These are phyloP conservation scores for Periconia macrospinosa DNA, from an alignment of 2,329 filamentous ascomycete species.

Conservation along the genomic window DNA sequence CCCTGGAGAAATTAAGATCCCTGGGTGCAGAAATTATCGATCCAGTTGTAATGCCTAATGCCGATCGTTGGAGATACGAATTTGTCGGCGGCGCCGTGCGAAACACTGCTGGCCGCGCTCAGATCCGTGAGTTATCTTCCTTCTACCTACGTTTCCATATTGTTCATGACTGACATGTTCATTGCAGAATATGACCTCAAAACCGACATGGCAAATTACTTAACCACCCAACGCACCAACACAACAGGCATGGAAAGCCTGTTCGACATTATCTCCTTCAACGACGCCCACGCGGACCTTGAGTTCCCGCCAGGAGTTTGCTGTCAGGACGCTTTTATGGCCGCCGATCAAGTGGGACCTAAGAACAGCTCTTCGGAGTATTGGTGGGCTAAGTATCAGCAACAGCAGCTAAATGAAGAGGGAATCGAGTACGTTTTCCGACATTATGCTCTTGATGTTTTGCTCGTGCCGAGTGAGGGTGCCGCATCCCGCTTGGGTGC, in stretches of 20 bases:
- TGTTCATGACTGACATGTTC: neutral
- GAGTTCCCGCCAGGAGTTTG: neutral
- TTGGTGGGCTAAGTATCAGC: neutral
- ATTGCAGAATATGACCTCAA: neutral
- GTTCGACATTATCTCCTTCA: neutral
- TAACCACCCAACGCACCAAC: neutral
- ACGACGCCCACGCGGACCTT: neutral
- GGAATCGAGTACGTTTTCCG: conserved; percentile 1
- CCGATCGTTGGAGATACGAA: neutral
- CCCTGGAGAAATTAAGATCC: neutral
- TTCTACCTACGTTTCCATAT: neutral
- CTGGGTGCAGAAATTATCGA: neutral
- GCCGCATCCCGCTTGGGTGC: neutral
- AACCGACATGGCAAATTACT: neutral
- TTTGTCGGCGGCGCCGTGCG: neutral
- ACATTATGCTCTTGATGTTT: neutral
- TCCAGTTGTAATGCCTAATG: neutral
- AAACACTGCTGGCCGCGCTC: neutral
- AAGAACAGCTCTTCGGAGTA: neutral
- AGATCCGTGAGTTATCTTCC: neutral
- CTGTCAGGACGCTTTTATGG: neutral
- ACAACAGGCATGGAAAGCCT: neutral
- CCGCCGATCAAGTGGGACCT: neutral
- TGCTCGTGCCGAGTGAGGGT: neutral
- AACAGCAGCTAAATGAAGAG: neutral